phyloP scores from a whole-genome alignment of 768 basidiomycete species.

The Sporobolomyces pararoseus region DNA sequence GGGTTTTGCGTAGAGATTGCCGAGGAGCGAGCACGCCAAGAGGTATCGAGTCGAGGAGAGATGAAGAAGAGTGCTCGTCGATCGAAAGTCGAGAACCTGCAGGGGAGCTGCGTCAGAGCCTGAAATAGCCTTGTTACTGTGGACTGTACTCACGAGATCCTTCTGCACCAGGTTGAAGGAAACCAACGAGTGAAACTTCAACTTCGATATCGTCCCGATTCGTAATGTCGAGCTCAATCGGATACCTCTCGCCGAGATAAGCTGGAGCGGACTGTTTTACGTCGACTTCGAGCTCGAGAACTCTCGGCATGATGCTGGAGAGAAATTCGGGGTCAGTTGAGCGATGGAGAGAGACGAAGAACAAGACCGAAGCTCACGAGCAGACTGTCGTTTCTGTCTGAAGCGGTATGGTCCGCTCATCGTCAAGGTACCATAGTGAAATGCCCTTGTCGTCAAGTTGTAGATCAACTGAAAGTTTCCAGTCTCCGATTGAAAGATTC shows the following conservation, averaged over 20 bases:
- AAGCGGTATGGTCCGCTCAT: slow-evolving; percentile 12
- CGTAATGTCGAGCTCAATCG: slow-evolving; percentile 64
- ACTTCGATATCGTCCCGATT: slow-evolving; percentile 70
- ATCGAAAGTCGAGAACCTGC: slow-evolving; percentile 56
- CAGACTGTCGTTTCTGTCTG: slow-evolving; percentile 29
- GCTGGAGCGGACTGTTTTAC: slow-evolving; percentile 65
- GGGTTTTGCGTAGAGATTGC: slow-evolving; percentile 58
- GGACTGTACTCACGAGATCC: slow-evolving; percentile 58
- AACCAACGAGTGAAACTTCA: slow-evolving; percentile 65
- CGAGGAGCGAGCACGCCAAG: slow-evolving; percentile 66
- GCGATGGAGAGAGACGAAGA: too few relatives aligned
- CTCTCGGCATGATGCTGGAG: slow-evolving; percentile 53
- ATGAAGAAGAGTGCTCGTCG: slow-evolving; percentile 56
- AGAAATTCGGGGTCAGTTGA: not conserved
- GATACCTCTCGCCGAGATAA: slow-evolving; percentile 74
- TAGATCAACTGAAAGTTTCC: slow-evolving; percentile 2
- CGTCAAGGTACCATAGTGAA: slow-evolving; percentile 20
- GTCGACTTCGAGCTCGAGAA: slow-evolving; percentile 59
- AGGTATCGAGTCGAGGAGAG: slow-evolving; percentile 68
- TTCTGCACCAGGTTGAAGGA: slow-evolving; percentile 78
- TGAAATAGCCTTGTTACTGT: not conserved
- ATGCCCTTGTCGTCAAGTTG: not conserved
- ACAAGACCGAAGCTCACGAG: slow-evolving; percentile 31
- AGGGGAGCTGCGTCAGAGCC: too few relatives aligned
- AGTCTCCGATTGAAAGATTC: not conserved